Evolutionary conservation across 2,329 filamentous ascomycete genomes (phyloP).

Genomic region (Alternaria dauci): DNA sequence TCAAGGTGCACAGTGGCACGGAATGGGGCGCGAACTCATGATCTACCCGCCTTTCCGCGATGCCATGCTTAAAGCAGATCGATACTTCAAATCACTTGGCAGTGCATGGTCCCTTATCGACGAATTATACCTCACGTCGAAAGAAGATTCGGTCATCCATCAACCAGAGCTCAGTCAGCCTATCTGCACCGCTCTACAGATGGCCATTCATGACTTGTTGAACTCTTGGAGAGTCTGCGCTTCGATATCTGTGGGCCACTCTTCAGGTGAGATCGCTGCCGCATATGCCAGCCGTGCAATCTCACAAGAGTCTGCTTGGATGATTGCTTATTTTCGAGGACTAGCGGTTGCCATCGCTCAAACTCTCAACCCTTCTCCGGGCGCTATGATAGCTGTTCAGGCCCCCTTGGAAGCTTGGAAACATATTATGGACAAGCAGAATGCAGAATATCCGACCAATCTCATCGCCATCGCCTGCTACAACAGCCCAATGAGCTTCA

Average conservation of each 20-base stretch:
- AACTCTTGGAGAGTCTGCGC: constrained; percentile 23
- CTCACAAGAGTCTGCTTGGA: constrained; percentile 22
- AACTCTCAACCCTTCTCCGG: constrained; percentile 48
- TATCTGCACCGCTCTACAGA: constrained; percentile 29
- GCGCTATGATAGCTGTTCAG: constrained; percentile 38
- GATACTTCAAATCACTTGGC: constrained; percentile 21
- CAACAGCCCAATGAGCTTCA: constrained; percentile 49
- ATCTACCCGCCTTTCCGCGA: constrained; percentile 14
- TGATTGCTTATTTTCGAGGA: constrained; percentile 27
- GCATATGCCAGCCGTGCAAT: constrained; percentile 34
- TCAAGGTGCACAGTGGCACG: constrained; percentile 42
- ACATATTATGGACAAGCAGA: constrained; percentile 16
- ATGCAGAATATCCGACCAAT: not conserved
- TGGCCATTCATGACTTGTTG: constrained; percentile 32
- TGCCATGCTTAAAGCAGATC: constrained; percentile 19
- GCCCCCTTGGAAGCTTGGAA: constrained; percentile 14
- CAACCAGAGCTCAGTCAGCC: constrained; percentile 31
- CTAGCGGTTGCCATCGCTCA: constrained; percentile 34
- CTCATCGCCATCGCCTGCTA: constrained; percentile 30
- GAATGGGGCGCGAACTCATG: constrained; percentile 37
- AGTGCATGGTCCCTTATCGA: constrained; percentile 25
- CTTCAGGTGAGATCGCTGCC: constrained; percentile 45
- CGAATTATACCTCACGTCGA: constrained; percentile 17
- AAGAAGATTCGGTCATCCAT: constrained; percentile 15
- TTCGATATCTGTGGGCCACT: constrained; percentile 38